Conservation (phyloP, 1,284 basidiomycete genomes). For the Peniophora sp. region DNA sequence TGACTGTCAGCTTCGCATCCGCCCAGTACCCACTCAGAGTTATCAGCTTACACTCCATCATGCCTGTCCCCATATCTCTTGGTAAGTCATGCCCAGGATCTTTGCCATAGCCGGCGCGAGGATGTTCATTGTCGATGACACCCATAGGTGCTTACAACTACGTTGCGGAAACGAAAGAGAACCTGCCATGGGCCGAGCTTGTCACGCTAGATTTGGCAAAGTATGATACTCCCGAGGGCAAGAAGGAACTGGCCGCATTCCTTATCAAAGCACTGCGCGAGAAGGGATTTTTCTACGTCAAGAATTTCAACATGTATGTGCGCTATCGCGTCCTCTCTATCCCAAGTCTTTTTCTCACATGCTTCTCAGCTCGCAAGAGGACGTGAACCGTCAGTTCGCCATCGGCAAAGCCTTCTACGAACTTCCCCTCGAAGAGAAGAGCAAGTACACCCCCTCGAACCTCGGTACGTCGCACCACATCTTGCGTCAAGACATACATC, state of each 20-base stretch:
- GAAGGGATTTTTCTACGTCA: conserved; percentile 35
- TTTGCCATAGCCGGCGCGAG: too few relatives aligned
- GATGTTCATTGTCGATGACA: too few relatives aligned
- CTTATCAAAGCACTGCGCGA: conserved; percentile 34
- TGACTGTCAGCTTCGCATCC: too few relatives aligned
- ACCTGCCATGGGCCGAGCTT: conserved; percentile 43
- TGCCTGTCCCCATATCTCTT: too few relatives aligned
- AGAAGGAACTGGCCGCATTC: conserved; percentile 31
- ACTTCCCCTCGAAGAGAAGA: conserved; percentile 43
- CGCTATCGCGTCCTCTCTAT: too few relatives aligned
- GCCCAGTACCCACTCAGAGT: too few relatives aligned
- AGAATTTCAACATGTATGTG: conserved; percentile 24
- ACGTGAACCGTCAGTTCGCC: conserved; percentile 27
- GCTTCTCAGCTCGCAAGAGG: conserved; percentile 20
- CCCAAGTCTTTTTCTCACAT: too few relatives aligned
- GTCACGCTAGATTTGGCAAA: conserved; percentile 40
- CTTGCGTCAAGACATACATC: too few relatives aligned
- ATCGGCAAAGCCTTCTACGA: conserved; percentile 33
- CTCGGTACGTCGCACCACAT: conserved; percentile 31
- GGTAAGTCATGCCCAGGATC: too few relatives aligned
- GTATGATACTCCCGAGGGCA: conserved; percentile 34
- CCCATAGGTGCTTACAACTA: conserved; percentile 27
- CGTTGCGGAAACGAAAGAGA: conserved; percentile 41
- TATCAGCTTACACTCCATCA: too few relatives aligned
- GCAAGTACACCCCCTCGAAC: conserved; percentile 35